A percentile compares a stretch with the other conserved stretches of the same genome.
phyloP scores from a whole-genome alignment of 176 grass and related monocot genomes.

The Musa itinerans region DNA sequence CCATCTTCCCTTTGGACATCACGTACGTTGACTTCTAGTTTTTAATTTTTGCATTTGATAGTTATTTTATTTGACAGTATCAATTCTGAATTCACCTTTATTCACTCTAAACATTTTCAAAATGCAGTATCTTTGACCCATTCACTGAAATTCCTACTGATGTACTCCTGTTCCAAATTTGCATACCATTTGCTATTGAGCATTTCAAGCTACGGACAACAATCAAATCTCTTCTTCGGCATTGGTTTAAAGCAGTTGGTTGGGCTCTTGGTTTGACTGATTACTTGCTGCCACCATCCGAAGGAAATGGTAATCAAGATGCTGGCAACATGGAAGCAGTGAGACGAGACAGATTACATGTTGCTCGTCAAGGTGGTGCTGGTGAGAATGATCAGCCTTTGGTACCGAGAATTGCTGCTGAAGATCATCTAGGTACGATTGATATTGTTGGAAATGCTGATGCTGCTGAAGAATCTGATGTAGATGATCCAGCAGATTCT shows the following conservation, averaged over 20 bases:
- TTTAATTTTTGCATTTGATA: conserved; percentile 18
- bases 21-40: conserved; percentile 44
- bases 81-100: not conserved
- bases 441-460: conserved; percentile 53
- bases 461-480: conserved; percentile 63
- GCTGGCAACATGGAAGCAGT: conserved; percentile 61
- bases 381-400: conserved; percentile 45
- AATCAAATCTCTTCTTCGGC: conserved; percentile 69
- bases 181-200: conserved; percentile 97
- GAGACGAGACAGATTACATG: conserved; percentile 58
- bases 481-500: conserved; percentile 70
- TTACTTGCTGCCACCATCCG: conserved; percentile 66
- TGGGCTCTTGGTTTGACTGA: conserved; percentile 82
- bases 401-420: conserved; percentile 39
- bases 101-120: not conserved
- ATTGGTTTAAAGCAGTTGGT: conserved; percentile 87
- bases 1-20: conserved; percentile 82
- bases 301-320: conserved; percentile 75
- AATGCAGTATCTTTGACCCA: conserved; percentile 86
- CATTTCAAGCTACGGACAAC: conserved; percentile 90
- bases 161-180: conserved; percentile 86
- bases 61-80: not conserved
- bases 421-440: conserved; percentile 36
- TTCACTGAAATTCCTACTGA: conserved; percentile 94
- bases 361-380: conserved; percentile 39